Evolutionary conservation across 192 early-diverging fungal species (phyloP).

Genomic region (Coemansia sp.): DNA sequence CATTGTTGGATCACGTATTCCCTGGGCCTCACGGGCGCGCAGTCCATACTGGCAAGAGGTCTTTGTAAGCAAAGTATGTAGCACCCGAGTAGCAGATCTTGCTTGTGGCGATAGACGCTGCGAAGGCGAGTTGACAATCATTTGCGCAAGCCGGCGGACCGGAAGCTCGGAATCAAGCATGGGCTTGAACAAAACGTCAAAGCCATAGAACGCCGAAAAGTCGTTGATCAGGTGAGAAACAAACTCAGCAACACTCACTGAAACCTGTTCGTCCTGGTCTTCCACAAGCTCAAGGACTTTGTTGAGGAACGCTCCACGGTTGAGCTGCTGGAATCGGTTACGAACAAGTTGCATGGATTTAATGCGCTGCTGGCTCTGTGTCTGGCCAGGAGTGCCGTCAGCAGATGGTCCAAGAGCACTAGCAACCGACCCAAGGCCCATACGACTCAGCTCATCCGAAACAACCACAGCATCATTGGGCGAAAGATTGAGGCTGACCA

Average conservation of each 20-base stretch:
- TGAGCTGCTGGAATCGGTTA: constrained; percentile 54
- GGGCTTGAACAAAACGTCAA: constrained; percentile 53
- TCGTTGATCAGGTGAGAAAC: constrained; percentile 51
- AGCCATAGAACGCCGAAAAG: constrained; percentile 47
- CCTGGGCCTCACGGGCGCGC: constrained; percentile 50
- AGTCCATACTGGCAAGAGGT: constrained; percentile 52
- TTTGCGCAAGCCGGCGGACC: constrained; percentile 48
- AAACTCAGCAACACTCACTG: constrained; percentile 46
- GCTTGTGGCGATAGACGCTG: constrained; percentile 49
- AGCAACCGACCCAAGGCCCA: constrained; percentile 46
- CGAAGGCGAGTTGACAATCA: constrained; percentile 49
- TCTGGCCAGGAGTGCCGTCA: constrained; percentile 8
- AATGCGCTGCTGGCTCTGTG: constrained; percentile 40
- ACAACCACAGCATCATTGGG: constrained; percentile 49
- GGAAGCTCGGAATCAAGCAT: constrained; percentile 47
- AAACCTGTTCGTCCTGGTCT: constrained; percentile 33
- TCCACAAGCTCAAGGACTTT: constrained; percentile 43
- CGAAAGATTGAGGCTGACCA: constrained; percentile 41
- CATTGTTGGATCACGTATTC: constrained; percentile 40
- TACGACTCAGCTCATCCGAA: constrained; percentile 48
- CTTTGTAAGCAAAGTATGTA: constrained; percentile 43
- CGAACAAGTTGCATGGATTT: constrained; percentile 52
- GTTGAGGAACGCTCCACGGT: constrained; percentile 41
- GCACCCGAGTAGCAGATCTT: constrained; percentile 33
- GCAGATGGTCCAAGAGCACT: constrained; percentile 19